Evolutionary conservation across 495 filamentous ascomycete genomes (phyloP).

Genomic region (Neurospora sp.): DNA sequence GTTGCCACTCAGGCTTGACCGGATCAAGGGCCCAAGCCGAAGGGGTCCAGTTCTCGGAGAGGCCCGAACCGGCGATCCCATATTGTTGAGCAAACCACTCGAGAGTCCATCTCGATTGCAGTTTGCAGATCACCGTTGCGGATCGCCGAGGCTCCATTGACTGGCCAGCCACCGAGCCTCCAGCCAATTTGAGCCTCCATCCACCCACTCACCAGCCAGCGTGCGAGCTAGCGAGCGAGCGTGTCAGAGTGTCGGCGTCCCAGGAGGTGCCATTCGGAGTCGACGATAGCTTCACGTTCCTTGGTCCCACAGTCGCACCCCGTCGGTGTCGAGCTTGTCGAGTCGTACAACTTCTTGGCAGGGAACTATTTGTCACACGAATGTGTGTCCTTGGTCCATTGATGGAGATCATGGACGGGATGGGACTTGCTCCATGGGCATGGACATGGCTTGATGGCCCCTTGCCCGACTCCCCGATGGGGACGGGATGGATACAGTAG

Average conservation of each 20-base stretch:
- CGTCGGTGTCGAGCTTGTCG: not conserved
- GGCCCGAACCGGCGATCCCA: not conserved
- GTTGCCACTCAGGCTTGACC: not conserved
- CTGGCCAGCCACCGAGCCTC: not conserved
- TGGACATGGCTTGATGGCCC: not conserved
- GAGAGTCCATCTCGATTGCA: not conserved
- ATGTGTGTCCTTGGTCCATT: not conserved
- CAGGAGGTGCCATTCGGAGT: not conserved
- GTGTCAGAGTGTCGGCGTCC: not conserved
- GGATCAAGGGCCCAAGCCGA: not conserved
- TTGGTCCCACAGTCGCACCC: not conserved
- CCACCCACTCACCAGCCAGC: not conserved
- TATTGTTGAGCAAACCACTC: not conserved
- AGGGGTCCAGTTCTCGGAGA: not conserved
- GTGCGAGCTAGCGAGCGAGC: not conserved
- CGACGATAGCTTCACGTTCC: not conserved
- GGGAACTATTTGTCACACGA: not conserved
- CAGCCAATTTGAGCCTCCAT: not conserved
- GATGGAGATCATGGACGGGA: not conserved
- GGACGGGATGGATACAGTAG: not conserved
- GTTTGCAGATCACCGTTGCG: not conserved
- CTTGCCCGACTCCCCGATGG: not conserved
- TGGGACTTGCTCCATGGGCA: not conserved
- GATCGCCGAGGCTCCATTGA: not conserved
- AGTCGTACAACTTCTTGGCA: not conserved